phyloP scores from a whole-genome alignment of 192 early-diverging fungal species.

The Powellomyces hirtus region DNA sequence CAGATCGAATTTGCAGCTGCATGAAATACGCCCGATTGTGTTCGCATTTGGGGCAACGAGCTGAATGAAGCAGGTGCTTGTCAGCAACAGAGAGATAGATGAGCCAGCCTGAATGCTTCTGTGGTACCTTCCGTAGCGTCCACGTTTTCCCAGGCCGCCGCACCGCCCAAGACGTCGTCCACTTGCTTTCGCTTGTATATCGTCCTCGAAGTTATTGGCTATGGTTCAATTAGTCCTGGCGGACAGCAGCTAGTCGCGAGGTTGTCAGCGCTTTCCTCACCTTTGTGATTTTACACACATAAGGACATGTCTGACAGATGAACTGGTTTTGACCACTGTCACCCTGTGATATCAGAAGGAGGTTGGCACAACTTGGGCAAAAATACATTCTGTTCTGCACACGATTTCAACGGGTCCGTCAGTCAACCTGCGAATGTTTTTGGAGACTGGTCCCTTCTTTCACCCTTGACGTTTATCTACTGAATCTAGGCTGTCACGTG shows the following conservation, averaged over 20 bases:
- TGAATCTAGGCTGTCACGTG: too few relatives aligned
- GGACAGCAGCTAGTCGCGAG: not conserved
- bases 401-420: too few relatives aligned
- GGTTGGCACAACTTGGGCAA: slow-evolving; percentile 85
- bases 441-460: too few relatives aligned
- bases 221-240: not conserved
- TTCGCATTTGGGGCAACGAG: slow-evolving; percentile 46
- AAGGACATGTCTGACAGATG: slow-evolving; percentile 88
- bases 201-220: slow-evolving; percentile 61
- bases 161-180: slow-evolving; percentile 92
- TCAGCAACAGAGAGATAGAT: too few relatives aligned
- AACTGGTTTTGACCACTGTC: slow-evolving; percentile 56
- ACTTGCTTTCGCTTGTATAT: slow-evolving; percentile 77
- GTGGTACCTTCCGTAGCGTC: slow-evolving; percentile 58
- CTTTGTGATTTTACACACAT: slow-evolving; percentile 67
- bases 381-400: slow-evolving; percentile 80
- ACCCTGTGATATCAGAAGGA: slow-evolving; percentile 67
- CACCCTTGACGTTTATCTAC: too few relatives aligned
- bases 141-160: slow-evolving; percentile 85
- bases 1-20: slow-evolving; percentile 90
- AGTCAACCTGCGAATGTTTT: too few relatives aligned
- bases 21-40: slow-evolving; percentile 60
- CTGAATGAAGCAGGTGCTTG: slow-evolving; percentile 13
- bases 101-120: not conserved
- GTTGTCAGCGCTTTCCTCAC: slow-evolving; percentile 11